Conservation (phyloP, 2,329 filamentous ascomycete genomes). For the Aspergillus proliferans region DNA sequence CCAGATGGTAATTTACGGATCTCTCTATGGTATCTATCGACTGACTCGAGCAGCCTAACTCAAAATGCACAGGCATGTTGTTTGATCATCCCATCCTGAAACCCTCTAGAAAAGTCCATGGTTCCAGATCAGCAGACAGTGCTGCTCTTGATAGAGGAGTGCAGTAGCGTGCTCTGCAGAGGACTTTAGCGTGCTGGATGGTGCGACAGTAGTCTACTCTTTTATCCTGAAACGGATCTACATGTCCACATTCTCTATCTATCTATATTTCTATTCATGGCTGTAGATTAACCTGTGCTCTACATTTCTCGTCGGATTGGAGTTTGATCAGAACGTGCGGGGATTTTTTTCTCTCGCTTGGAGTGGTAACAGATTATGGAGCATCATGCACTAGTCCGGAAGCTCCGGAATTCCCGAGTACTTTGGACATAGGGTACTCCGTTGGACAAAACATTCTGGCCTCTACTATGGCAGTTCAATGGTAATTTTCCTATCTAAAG, state of each 20-base stretch:
- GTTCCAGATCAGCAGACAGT: constrained; percentile 5
- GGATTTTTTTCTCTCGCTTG: not conserved
- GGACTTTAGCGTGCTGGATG: not conserved
- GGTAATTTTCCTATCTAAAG: no score
- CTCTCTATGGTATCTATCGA: not conserved
- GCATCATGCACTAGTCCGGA: no score
- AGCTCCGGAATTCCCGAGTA: no score
- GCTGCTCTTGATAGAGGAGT: not conserved
- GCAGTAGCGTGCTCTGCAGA: not conserved
- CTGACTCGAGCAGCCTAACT: constrained; percentile 1
- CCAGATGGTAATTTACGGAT: not conserved
- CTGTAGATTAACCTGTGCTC: not conserved
- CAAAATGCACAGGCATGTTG: constrained; percentile 1
- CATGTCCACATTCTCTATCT: not conserved
- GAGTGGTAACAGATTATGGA: no score
- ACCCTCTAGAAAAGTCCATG: constrained; percentile 24
- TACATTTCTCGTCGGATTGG: no score
- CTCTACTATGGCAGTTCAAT: no score
- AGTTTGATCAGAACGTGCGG: not conserved
- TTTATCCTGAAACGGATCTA: not conserved
- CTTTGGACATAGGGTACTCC: no score
- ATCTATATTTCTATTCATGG: not conserved
- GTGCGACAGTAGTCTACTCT: not conserved
- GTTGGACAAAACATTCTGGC: no score
- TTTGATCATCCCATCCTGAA: constrained; percentile 30